phyloP scores from a whole-genome alignment of 495 filamentous ascomycete species.

The Chaetomium tenue region DNA sequence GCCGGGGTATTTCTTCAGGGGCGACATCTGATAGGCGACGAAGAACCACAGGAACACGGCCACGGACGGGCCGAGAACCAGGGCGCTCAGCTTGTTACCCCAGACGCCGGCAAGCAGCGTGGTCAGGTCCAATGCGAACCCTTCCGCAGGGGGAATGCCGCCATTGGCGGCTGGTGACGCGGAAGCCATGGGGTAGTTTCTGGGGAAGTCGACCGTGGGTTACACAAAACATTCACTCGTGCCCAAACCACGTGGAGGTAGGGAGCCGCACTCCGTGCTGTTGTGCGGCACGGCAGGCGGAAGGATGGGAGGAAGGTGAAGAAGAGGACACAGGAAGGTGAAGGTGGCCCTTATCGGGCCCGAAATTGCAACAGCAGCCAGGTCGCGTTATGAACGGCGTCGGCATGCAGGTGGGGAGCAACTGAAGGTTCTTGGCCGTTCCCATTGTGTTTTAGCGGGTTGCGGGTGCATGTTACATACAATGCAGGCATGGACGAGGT shows the following conservation, averaged over 20 bases:
- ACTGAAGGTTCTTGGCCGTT: constrained; percentile 5
- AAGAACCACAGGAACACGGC: constrained; percentile 31
- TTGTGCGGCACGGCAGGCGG: not conserved
- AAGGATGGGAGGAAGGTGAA: not conserved
- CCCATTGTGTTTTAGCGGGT: constrained; percentile 12
- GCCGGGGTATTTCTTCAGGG: constrained; percentile 35
- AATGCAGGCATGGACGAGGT: constrained; percentile 8
- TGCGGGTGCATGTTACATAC: not conserved
- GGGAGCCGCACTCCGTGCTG: not conserved
- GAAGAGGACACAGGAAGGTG: not conserved
- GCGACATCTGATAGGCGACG: constrained; percentile 30
- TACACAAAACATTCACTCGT: not conserved
- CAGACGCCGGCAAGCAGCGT: constrained; percentile 11
- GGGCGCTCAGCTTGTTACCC: constrained; percentile 16
- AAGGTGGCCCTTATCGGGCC: not conserved
- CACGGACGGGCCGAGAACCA: constrained; percentile 14
- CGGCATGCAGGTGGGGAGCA: not conserved
- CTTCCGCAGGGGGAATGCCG: constrained; percentile 2
- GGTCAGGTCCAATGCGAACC: constrained; percentile 4
- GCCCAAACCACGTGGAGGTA: not conserved
- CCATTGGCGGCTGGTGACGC: constrained; percentile 11
- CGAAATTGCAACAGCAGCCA: not conserved
- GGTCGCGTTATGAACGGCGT: constrained; percentile 7
- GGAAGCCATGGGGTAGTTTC: constrained; percentile 12
- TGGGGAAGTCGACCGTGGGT: not conserved